phyloP scores from a whole-genome alignment of 2,329 filamentous ascomycete genomes.

The Trichoderma guizhouense region DNA sequence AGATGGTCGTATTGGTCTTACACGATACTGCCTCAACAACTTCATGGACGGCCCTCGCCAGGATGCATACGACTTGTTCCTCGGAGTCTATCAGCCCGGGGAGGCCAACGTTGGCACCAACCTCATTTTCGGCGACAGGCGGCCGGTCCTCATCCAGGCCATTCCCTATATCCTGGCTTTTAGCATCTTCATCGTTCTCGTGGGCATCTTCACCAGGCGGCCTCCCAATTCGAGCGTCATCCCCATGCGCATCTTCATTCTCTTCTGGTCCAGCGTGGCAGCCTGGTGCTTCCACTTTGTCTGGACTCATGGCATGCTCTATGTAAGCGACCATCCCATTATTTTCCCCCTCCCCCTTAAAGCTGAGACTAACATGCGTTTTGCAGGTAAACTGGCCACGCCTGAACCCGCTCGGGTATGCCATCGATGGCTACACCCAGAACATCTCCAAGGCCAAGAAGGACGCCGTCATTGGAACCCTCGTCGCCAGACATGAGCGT shows the following conservation, averaged over 20 bases:
- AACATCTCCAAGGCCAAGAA: conserved; percentile 79
- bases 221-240: conserved; percentile 72
- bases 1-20: conserved; percentile 83
- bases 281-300: conserved; percentile 76
- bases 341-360: background rate
- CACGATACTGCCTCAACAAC: conserved; percentile 89
- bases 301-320: conserved; percentile 81
- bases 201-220: conserved; percentile 69
- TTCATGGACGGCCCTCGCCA: conserved; percentile 91
- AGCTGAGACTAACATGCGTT: background rate
- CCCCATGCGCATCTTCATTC: conserved; percentile 75
- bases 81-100: conserved; percentile 78
- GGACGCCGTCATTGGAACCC: conserved; percentile 73
- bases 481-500: conserved; percentile 69
- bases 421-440: conserved; percentile 83
- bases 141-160: conserved; percentile 86
- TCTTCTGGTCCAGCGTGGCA: conserved; percentile 71
- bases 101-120: conserved; percentile 66
- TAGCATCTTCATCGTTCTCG: conserved; percentile 76
- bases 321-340: conserved; percentile 60
- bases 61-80: conserved; percentile 92
- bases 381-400: conserved; percentile 95
- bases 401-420: conserved; percentile 83
- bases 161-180: conserved; percentile 88
- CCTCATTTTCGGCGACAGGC: conserved; percentile 76